These are phyloP conservation scores for Pythium oligandrum DNA, from an alignment of 352 stramenopile species.

Conservation along the genomic window DNA sequence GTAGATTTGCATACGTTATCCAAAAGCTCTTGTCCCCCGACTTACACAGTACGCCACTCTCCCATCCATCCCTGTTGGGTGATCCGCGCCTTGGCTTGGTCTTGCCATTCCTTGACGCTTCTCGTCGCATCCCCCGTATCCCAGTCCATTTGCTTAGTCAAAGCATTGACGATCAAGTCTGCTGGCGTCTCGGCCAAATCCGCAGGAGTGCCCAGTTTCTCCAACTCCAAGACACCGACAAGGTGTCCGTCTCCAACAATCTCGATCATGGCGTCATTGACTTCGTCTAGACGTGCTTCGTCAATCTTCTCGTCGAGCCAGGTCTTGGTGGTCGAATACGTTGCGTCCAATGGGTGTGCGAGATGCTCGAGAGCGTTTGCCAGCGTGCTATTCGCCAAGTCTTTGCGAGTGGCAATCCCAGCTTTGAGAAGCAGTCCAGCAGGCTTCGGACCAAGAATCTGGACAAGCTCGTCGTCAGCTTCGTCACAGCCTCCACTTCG, in stretches of 20 bases:
- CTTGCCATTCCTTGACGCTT: constrained; percentile 45
- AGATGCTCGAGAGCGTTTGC: constrained; percentile 5
- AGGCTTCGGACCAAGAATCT: constrained; percentile 48
- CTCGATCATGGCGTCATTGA: constrained; percentile 77
- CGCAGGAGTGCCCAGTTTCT: constrained; percentile 78
- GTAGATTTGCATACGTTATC: too few species aligned
- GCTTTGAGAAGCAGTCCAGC: constrained; percentile 38
- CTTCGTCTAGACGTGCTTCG: constrained; percentile 66
- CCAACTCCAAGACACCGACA: constrained; percentile 50
- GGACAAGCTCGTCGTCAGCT: constrained; percentile 69
- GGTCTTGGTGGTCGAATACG: constrained; percentile 29
- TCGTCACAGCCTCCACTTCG: constrained; percentile 38
- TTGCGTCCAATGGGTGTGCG: constrained; percentile 23
- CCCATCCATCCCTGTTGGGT: constrained; percentile 48
- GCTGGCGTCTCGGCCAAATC: constrained; percentile 65
- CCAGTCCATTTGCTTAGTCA: constrained; percentile 4
- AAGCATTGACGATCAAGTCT: constrained; percentile 59
- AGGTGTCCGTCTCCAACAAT: constrained; percentile 43
- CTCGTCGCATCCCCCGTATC: constrained; percentile 23
- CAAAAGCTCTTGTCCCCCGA: too few species aligned
- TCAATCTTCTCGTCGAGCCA: constrained; percentile 58
- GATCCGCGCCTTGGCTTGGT: constrained; percentile 32
- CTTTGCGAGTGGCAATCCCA: constrained; percentile 40
- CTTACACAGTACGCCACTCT: constrained; percentile 78
- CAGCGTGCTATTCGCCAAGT: constrained; percentile 42